phyloP scores from a whole-genome alignment of 441 rosid genomes.

The Pelargonium fulgidum region DNA sequence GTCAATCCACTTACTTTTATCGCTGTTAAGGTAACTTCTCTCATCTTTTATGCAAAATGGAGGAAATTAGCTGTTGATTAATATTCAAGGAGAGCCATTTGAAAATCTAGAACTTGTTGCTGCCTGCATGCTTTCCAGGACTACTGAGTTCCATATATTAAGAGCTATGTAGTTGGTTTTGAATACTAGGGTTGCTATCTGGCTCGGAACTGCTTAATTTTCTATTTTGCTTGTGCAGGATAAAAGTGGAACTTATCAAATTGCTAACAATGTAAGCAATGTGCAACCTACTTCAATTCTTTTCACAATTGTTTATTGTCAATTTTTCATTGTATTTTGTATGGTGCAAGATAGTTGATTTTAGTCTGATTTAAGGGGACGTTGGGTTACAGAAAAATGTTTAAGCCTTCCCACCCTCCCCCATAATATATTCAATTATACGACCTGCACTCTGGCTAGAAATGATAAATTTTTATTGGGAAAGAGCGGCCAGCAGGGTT shows the following conservation, averaged over 20 bases:
- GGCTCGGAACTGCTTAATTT: conserved; percentile 10
- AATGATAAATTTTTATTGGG: too few relatives aligned
- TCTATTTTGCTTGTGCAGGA: conserved; percentile 51
- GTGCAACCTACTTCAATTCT: conserved; percentile 1
- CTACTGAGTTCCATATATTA: background rate
- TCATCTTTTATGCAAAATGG: conserved; percentile 2
- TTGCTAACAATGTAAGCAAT: conserved; percentile 86
- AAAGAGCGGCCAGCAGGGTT: too few relatives aligned
- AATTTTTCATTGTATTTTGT: background rate
- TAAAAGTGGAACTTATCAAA: conserved; percentile 57
- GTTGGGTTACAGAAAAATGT: too few relatives aligned
- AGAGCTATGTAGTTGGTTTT: conserved; percentile 1
- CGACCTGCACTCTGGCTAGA: too few relatives aligned
- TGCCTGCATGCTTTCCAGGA: background rate
- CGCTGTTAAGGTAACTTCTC: conserved; percentile 60
- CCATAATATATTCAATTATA: too few relatives aligned
- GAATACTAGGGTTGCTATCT: background rate
- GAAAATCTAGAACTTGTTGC: background rate
- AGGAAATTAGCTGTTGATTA: background rate
- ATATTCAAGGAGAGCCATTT: background rate
- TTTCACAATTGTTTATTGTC: background rate
- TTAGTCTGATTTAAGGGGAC: too few relatives aligned
- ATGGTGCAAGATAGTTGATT: too few relatives aligned
- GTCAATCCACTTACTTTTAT: conserved; percentile 90
- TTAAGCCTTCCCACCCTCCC: too few relatives aligned